Conservation (phyloP, 805 yeast genomes). For the Metschnikowia colocasiae region DNA sequence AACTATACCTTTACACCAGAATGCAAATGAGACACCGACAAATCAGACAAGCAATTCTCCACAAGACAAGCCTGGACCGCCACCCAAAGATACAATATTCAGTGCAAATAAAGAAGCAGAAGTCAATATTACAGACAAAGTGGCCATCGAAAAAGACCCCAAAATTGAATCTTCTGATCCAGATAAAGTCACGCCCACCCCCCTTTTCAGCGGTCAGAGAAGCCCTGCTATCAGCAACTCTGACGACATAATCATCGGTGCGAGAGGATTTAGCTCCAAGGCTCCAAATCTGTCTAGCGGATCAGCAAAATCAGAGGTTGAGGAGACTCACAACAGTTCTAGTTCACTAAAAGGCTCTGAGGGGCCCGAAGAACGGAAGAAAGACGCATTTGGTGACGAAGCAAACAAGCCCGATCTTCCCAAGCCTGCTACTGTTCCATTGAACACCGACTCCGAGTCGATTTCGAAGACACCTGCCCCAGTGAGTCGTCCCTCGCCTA, state of each 20-base stretch:
- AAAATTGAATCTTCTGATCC: background rate
- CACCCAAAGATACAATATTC: background rate
- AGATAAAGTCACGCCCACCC: background rate
- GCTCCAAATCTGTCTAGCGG: background rate
- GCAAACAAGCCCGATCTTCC: background rate
- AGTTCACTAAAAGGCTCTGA: background rate
- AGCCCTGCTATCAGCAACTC: slow-evolving; percentile 6
- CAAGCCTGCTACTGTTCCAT: background rate
- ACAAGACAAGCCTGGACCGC: background rate
- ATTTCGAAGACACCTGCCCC: background rate
- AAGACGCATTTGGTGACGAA: background rate
- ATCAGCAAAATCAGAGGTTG: background rate
- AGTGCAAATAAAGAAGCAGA: background rate
- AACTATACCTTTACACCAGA: background rate
- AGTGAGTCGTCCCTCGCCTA: slow-evolving; percentile 13
- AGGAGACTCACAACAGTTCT: background rate
- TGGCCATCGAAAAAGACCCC: background rate
- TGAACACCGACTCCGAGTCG: background rate
- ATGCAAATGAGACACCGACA: background rate
- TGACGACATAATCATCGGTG: slow-evolving; percentile 3
- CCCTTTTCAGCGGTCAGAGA: background rate
- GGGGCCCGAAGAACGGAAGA: background rate
- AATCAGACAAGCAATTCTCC: background rate
- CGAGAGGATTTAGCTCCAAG: slow-evolving; percentile 4
- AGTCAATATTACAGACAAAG: background rate